Conservation (phyloP, 306 rosid genomes). For the Gastrolobium bilobum region DNA sequence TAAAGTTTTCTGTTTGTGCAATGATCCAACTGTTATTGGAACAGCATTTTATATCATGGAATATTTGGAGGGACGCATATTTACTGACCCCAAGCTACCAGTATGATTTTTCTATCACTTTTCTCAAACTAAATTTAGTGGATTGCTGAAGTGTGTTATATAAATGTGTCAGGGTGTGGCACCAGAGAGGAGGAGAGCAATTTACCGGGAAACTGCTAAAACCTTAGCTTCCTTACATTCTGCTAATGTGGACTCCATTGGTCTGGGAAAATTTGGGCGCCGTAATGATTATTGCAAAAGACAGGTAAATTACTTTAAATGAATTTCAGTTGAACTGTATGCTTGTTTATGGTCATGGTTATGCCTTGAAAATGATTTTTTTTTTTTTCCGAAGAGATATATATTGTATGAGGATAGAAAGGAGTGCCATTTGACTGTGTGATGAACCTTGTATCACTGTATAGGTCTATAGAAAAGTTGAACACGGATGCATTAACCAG, state of each 20-base stretch:
- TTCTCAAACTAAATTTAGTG: not conserved
- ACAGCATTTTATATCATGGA: constrained; percentile 95
- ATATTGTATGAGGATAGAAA: constrained; percentile 1
- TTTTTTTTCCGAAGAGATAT: not conserved
- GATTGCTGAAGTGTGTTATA: constrained; percentile 43
- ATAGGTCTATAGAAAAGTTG: not conserved
- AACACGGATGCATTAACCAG: constrained; percentile 23
- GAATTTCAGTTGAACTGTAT: constrained; percentile 24
- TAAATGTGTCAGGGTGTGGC: constrained; percentile 67
- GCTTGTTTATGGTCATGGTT: constrained; percentile 6
- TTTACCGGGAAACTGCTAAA: constrained; percentile 75
- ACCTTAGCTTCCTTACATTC: constrained; percentile 82
- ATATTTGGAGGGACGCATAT: constrained; percentile 90
- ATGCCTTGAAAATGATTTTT: not conserved
- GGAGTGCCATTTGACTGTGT: constrained; percentile 8
- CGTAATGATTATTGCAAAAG: constrained; percentile 83
- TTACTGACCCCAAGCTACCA: constrained; percentile 74
- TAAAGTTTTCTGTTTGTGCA: constrained; percentile 82
- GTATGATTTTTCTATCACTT: constrained; percentile 57
- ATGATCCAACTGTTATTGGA: constrained; percentile 81
- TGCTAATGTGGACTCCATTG: constrained; percentile 76
- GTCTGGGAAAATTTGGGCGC: constrained; percentile 83
- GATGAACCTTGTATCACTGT: not conserved
- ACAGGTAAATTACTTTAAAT: constrained; percentile 63
- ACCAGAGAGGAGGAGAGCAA: constrained; percentile 71